phyloP scores from a whole-genome alignment of 169 alveolate species.

The Condylostoma magnum region DNA sequence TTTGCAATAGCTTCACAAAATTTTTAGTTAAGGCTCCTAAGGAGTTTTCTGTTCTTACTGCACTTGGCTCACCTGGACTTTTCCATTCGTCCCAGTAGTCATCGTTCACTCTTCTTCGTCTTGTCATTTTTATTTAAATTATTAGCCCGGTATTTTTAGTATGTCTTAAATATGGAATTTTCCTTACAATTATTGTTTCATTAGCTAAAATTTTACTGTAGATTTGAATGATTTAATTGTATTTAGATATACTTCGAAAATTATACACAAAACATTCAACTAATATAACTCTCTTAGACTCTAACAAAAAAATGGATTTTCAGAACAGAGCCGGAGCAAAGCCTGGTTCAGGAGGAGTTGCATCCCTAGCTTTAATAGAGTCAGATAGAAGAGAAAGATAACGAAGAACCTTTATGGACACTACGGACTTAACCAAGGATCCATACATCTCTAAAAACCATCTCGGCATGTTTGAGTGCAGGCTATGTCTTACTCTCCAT shows the following conservation, averaged over 20 bases:
- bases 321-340: constrained; percentile 97
- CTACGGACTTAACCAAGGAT: constrained; percentile 94
- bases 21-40: constrained; percentile 68
- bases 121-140: no score
- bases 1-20: constrained; percentile 57
- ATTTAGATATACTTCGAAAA: no score
- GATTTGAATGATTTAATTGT: no score
- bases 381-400: constrained; percentile 95
- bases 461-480: constrained; percentile 91
- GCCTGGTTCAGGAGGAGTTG: constrained; percentile 98
- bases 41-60: no score
- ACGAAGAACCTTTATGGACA: constrained; percentile 94
- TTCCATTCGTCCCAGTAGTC: no score
- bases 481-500: constrained; percentile 97
- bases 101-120: no score
- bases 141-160: no score
- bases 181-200: no score
- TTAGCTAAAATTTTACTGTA: no score
- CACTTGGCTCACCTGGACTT: no score
- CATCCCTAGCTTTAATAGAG: constrained; percentile 92
- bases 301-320: constrained; percentile 89
- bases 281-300: no score
- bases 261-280: not conserved
- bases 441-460: constrained; percentile 97
- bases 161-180: no score